phyloP scores from a whole-genome alignment of 768 basidiomycete species.

The Cystofilobasidium ferigula region DNA sequence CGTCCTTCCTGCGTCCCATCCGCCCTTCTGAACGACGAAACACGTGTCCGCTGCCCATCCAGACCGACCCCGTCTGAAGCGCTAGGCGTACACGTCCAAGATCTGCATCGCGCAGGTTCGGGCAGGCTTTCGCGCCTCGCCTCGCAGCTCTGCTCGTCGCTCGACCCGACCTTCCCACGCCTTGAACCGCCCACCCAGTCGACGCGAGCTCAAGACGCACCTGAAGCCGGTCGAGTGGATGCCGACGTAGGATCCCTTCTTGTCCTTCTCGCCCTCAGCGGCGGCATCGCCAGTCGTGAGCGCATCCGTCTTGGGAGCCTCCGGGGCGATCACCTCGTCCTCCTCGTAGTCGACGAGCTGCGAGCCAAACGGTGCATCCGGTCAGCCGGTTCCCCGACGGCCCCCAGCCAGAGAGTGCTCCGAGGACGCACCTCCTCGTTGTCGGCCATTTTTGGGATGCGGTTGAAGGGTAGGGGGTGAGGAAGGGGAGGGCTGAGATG shows the following conservation, averaged over 20 bases:
- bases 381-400: not conserved
- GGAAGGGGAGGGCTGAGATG: not conserved
- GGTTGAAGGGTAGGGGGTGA: not conserved
- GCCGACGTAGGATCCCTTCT: slow-evolving; percentile 92
- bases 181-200: too few species aligned
- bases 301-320: slow-evolving; percentile 28
- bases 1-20: too few species aligned
- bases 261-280: slow-evolving; percentile 56
- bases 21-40: too few species aligned
- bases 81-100: too few species aligned
- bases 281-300: slow-evolving; percentile 43
- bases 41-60: too few species aligned
- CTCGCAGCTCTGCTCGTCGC: too few species aligned
- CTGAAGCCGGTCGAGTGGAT: slow-evolving; percentile 99
- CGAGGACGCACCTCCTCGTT: slow-evolving; percentile 22
- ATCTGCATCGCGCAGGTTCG: too few species aligned
- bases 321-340: slow-evolving; percentile 26
- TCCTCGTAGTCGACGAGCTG: slow-evolving; percentile 27
- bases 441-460: slow-evolving; percentile 23
- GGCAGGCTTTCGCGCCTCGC: too few species aligned
- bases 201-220: slow-evolving; percentile 42
- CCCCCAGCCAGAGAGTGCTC: too few species aligned
- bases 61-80: too few species aligned
- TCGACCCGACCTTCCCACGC: too few species aligned
- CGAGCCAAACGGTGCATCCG: not conserved